These are phyloP conservation scores for Termitomyces sp. DNA, from an alignment of 768 basidiomycete species.

Conservation along the genomic window DNA sequence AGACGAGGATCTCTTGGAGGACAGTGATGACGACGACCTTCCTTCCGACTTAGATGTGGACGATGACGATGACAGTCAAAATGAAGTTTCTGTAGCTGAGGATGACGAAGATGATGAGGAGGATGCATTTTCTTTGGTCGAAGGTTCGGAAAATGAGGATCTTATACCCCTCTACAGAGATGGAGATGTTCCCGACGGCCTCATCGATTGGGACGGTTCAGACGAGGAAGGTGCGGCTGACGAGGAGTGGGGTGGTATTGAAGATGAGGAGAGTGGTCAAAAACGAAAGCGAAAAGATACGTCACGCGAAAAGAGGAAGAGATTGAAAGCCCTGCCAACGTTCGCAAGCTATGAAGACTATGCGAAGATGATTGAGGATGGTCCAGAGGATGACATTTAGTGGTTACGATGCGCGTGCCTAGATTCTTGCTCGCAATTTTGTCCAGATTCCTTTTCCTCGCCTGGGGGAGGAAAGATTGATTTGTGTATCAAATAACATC, in stretches of 20 bases:
- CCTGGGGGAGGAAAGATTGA: no score
- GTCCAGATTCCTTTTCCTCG: no score
- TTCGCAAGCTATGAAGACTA: conserved; percentile 90
- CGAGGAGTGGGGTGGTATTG: conserved; percentile 57
- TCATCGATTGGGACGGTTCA: conserved; percentile 60
- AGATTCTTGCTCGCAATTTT: no score
- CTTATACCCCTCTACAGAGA: conserved; percentile 59
- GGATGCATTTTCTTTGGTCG: conserved; percentile 51
- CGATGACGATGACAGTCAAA: conserved; percentile 27
- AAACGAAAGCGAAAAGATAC: conserved; percentile 45
- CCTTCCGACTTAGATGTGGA: conserved; percentile 27
- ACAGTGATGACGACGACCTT: conserved; percentile 26
- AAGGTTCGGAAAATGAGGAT: conserved; percentile 72
- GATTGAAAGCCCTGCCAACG: conserved; percentile 63
- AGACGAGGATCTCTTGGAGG: conserved; percentile 39
- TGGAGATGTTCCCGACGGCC: conserved; percentile 49
- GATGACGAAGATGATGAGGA: conserved; percentile 42
- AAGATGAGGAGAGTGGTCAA: conserved; percentile 24
- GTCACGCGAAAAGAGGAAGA: conserved; percentile 57
- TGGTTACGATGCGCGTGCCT: not conserved
- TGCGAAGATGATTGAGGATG: conserved; percentile 79
- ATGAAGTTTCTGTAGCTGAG: conserved; percentile 19
- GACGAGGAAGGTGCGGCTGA: conserved; percentile 37
- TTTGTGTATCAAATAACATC: no score
- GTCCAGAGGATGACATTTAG: conserved; percentile 59